A percentile compares a stretch with the other conserved stretches of the same genome.
These are phyloP conservation scores for Cicer pinnatifidum DNA, from an alignment of 306 rosid species.

Conservation along the genomic window DNA sequence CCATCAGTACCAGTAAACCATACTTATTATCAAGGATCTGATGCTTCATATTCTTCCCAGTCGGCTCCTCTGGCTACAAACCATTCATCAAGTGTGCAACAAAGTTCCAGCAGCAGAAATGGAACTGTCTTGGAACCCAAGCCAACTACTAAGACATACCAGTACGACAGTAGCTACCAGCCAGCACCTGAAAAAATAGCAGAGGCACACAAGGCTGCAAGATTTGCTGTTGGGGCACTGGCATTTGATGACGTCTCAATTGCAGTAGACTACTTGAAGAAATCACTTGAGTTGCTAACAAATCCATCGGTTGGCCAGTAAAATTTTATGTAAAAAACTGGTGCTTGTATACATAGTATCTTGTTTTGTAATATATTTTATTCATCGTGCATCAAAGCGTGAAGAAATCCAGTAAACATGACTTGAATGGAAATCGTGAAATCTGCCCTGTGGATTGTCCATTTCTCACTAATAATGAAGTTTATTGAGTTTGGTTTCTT, in stretches of 20 bases:
- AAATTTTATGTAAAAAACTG: constrained; percentile 32
- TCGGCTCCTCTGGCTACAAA: constrained; percentile 64
- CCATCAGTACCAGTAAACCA: constrained; percentile 73
- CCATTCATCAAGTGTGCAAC: constrained; percentile 54
- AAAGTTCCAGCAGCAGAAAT: constrained; percentile 59
- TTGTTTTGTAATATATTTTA: constrained; percentile 49
- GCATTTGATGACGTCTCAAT: constrained; percentile 93
- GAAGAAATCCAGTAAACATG: constrained; percentile 35
- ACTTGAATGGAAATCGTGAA: constrained; percentile 34
- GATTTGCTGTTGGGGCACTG: constrained; percentile 98
- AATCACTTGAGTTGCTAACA: constrained; percentile 90
- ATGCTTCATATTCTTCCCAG: constrained; percentile 64
- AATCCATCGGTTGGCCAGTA: constrained; percentile 73
- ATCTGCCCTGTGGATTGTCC: constrained; percentile 23
- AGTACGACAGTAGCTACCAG: constrained; percentile 80
- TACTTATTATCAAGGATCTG: constrained; percentile 72
- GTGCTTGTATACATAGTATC: constrained; percentile 35
- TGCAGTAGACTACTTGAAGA: constrained; percentile 83
- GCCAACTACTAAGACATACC: constrained; percentile 60
- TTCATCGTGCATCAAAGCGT: constrained; percentile 12
- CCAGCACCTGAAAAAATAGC: constrained; percentile 90
- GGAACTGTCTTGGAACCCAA: constrained; percentile 61
- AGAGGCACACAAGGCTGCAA: constrained; percentile 98
- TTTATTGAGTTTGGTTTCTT: constrained; percentile 14
- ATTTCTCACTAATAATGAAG: constrained; percentile 9